phyloP scores from a whole-genome alignment of 495 filamentous ascomycete genomes.

The Bacidia rubella region DNA sequence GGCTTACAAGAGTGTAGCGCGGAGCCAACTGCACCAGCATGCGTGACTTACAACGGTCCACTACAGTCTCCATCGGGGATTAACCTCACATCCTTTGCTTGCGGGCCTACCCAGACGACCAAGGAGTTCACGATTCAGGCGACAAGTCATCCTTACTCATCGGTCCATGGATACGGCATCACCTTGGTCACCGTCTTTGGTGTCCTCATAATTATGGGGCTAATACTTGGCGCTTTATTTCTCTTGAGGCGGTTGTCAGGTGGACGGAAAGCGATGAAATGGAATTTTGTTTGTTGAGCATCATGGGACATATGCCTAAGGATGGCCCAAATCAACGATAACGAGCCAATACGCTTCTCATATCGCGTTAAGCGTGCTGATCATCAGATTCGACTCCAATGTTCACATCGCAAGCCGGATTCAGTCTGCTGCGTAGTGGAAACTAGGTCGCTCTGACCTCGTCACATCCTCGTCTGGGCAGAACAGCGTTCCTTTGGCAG shows the following conservation, averaged over 20 bases:
- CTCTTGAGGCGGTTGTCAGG: background rate
- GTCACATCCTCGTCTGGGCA: too few species aligned
- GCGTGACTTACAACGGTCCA: background rate
- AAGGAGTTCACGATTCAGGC: background rate
- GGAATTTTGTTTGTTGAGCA: too few species aligned
- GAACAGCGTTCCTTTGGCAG: too few species aligned
- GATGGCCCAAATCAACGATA: too few species aligned
- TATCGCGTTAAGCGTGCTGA: too few species aligned
- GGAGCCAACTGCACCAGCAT: background rate
- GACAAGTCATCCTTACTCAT: background rate
- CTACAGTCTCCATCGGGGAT: background rate
- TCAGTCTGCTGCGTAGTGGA: too few species aligned
- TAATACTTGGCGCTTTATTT: background rate
- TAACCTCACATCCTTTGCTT: background rate
- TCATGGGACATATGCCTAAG: too few species aligned
- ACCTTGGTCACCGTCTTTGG: background rate
- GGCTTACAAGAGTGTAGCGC: too few species aligned
- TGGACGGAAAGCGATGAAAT: background rate
- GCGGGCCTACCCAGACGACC: background rate
- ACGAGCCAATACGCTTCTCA: too few species aligned
- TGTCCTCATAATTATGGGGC: background rate
- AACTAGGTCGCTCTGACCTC: too few species aligned
- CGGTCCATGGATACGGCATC: background rate
- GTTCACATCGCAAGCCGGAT: too few species aligned
- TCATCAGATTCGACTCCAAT: too few species aligned